A percentile compares a stretch with the other conserved stretches of the same genome.
Conservation (phyloP, 495 filamentous ascomycete species). For the Chlorociboria aeruginascens region DNA sequence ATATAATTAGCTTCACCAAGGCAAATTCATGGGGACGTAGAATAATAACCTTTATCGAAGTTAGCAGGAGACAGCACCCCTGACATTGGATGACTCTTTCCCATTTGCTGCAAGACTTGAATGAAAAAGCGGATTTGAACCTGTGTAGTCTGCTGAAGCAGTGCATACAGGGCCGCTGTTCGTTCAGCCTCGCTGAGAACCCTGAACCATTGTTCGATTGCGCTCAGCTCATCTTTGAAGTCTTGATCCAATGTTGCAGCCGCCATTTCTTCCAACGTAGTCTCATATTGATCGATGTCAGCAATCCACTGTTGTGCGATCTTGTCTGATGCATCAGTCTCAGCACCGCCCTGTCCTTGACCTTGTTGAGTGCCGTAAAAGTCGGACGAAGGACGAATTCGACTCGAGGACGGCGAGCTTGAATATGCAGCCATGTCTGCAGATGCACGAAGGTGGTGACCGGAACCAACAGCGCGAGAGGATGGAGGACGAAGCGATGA, state of each 20-base stretch:
- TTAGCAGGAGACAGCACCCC: conserved; percentile 90
- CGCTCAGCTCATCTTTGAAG: conserved; percentile 97
- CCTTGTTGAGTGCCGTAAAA: conserved; percentile 67
- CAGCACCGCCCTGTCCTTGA: conserved; percentile 52
- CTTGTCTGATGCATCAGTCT: conserved; percentile 76
- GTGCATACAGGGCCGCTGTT: conserved; percentile 87
- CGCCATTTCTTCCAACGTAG: conserved; percentile 95
- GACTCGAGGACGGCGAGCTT: conserved; percentile 58
- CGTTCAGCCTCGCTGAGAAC: conserved; percentile 94
- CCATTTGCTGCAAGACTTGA: conserved; percentile 96
- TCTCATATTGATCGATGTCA: conserved; percentile 97
- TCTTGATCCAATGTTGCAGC: conserved; percentile 96
- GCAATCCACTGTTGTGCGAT: conserved; percentile 97
- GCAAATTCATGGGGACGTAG: conserved; percentile 8
- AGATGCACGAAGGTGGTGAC: conserved; percentile 84
- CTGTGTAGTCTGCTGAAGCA: conserved; percentile 96
- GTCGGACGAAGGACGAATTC: conserved; percentile 90
- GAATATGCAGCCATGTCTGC: conserved; percentile 91
- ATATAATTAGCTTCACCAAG: conserved; percentile 1
- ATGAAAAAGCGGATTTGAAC: conserved; percentile 99
- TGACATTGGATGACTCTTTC: conserved; percentile 94
- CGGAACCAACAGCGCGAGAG: conserved; percentile 63
- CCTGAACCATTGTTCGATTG: conserved; percentile 98
- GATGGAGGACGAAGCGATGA: conserved; percentile 86
- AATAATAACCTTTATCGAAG: conserved; percentile 87